Percentiles rank a stretch among this genome's conserved stretches.
These are phyloP conservation scores for Porcisia deanei DNA, from an alignment of 208 protist species.

Conservation along the genomic window DNA sequence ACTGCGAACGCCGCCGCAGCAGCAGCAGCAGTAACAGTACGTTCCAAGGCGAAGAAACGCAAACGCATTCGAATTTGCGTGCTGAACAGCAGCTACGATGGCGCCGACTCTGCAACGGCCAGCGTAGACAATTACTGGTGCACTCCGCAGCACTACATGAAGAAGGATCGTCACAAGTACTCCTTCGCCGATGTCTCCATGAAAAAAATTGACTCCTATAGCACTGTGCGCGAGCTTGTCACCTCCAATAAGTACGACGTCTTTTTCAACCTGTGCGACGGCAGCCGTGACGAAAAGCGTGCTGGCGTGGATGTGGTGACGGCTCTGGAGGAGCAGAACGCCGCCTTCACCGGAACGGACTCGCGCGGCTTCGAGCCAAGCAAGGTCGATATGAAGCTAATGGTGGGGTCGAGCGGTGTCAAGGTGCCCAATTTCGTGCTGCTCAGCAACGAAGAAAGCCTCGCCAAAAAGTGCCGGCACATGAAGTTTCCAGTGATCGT, in stretches of 20 bases:
- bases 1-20: neutral
- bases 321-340: constrained; percentile 86
- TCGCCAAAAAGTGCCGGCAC: constrained; percentile 86
- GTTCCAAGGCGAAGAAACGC: constrained; percentile 20
- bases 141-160: constrained; percentile 79
- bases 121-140: constrained; percentile 81
- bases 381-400: constrained; percentile 91
- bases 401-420: constrained; percentile 76
- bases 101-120: constrained; percentile 70
- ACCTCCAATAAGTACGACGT: constrained; percentile 84
- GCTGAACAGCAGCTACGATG: constrained; percentile 86
- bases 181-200: constrained; percentile 66
- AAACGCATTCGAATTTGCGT: constrained; percentile 75
- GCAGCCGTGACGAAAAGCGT: constrained; percentile 79
- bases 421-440: constrained; percentile 84
- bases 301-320: constrained; percentile 84
- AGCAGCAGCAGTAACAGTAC: constrained; percentile 3
- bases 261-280: constrained; percentile 92
- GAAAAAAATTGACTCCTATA: constrained; percentile 77
- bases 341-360: constrained; percentile 88
- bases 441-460: constrained; percentile 56
- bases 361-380: constrained; percentile 85
- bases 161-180: constrained; percentile 73
- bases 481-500: constrained; percentile 90
- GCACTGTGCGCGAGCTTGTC: constrained; percentile 72